Evolutionary conservation across 1,139 yeast species (phyloP).

Genomic region (Candida anutae): DNA sequence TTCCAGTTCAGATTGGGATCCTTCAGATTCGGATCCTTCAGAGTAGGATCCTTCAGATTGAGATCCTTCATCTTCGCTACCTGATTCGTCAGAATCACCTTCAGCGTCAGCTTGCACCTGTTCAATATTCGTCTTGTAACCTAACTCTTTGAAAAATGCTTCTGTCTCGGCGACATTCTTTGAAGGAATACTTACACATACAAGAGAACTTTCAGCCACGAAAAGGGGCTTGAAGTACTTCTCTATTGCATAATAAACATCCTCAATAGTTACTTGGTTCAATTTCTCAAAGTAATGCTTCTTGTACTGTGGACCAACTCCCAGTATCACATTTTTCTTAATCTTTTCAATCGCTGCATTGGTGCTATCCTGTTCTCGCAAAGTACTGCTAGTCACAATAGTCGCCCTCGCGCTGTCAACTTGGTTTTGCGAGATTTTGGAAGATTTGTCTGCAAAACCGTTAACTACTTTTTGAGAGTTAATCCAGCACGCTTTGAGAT

Average conservation of each 20-base stretch:
- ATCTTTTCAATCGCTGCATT: constrained; percentile 63
- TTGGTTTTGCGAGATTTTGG: constrained; percentile 47
- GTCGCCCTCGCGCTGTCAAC: constrained; percentile 71
- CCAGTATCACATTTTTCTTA: constrained; percentile 55
- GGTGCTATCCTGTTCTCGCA: constrained; percentile 49
- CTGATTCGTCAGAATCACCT: constrained; percentile 4
- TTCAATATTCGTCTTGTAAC: constrained; percentile 57
- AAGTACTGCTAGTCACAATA: constrained; percentile 65
- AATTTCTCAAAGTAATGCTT: constrained; percentile 40
- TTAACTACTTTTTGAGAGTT: constrained; percentile 64
- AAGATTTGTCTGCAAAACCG: constrained; percentile 47
- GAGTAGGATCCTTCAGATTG: no score
- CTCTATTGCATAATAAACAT: constrained; percentile 48
- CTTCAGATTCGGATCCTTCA: no score
- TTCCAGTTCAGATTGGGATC: no score
- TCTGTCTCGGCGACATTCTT: constrained; percentile 45
- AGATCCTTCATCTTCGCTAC: constrained; percentile 3
- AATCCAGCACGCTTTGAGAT: constrained; percentile 62
- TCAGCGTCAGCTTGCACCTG: constrained; percentile 25
- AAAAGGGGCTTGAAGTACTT: constrained; percentile 60
- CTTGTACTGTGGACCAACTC: constrained; percentile 56
- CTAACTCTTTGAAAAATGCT: constrained; percentile 41
- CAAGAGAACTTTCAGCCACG: constrained; percentile 42
- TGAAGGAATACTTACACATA: constrained; percentile 72
- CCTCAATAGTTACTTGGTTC: constrained; percentile 46